phyloP scores from a whole-genome alignment of 164 flowering plant species.

The Houttuynia cordata region DNA sequence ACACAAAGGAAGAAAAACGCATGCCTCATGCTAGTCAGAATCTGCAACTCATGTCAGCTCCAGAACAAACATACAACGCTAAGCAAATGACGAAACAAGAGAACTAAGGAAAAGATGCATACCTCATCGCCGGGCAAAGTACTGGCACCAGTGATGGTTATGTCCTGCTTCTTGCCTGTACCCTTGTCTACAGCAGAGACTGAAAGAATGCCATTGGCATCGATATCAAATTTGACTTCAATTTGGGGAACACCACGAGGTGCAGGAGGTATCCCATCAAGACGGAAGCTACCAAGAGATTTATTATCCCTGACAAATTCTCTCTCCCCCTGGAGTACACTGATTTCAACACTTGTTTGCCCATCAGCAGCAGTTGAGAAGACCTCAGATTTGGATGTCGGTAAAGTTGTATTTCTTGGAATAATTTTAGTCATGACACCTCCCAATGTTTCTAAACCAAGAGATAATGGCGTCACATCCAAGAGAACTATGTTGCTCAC shows the following conservation, averaged over 20 bases:
- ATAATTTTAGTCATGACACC: conserved; percentile 68
- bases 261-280: conserved; percentile 82
- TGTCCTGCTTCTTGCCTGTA: conserved; percentile 49
- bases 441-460: conserved; percentile 67
- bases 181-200: conserved; percentile 43
- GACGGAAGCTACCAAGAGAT: conserved; percentile 74
- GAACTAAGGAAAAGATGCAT: not conserved
- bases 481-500: conserved; percentile 70
- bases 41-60: not conserved
- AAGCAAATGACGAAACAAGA: not conserved
- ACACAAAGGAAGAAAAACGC: too few species aligned
- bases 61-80: not conserved
- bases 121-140: conserved; percentile 52
- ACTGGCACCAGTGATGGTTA: conserved; percentile 51
- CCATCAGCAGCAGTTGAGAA: conserved; percentile 81
- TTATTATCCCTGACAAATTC: conserved; percentile 83
- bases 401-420: conserved; percentile 62
- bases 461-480: conserved; percentile 55
- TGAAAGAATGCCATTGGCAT: conserved; percentile 44
- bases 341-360: conserved; percentile 74
- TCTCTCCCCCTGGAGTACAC: conserved; percentile 80
- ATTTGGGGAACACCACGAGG: conserved; percentile 61
- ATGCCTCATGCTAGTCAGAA: not conserved
- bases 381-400: conserved; percentile 73
- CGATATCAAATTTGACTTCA: conserved; percentile 40